phyloP scores from a whole-genome alignment of 1,284 basidiomycete species.

The Trametes versicolor region DNA sequence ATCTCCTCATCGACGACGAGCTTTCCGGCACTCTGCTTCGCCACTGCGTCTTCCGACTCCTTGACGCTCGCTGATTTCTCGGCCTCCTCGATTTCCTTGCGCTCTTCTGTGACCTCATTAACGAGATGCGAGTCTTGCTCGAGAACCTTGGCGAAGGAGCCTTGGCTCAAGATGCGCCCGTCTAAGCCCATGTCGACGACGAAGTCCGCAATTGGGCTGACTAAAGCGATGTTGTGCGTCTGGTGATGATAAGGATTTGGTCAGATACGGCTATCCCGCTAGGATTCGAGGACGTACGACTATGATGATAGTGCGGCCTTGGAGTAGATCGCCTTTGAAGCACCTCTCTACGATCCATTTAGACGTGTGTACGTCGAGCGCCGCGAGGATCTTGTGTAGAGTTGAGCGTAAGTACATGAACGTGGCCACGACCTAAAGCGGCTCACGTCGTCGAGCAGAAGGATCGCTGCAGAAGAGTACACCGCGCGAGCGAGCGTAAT shows the following conservation, averaged over 20 bases:
- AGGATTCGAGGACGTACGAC: slow-evolving; percentile 58
- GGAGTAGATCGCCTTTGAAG: slow-evolving; percentile 73
- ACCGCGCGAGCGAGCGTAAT: slow-evolving; percentile 80
- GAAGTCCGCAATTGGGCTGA: slow-evolving; percentile 68
- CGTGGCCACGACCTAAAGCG: background rate
- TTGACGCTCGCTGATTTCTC: slow-evolving; percentile 51
- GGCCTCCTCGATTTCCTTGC: slow-evolving; percentile 51
- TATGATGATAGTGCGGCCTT: slow-evolving; percentile 75
- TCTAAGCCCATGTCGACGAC: slow-evolving; percentile 66
- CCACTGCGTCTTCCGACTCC: slow-evolving; percentile 39
- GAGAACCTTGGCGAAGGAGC: slow-evolving; percentile 56
- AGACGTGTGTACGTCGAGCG: slow-evolving; percentile 72
- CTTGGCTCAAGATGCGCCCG: slow-evolving; percentile 60
- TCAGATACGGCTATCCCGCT: too few species aligned
- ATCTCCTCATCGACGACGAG: slow-evolving; percentile 70
- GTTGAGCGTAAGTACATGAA: background rate
- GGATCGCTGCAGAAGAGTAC: slow-evolving; percentile 67
- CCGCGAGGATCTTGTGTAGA: slow-evolving; percentile 53
- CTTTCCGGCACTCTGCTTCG: slow-evolving; percentile 51
- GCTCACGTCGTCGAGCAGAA: slow-evolving; percentile 72
- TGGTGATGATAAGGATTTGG: slow-evolving; percentile 32
- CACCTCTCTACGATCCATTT: slow-evolving; percentile 83
- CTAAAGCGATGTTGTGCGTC: slow-evolving; percentile 80
- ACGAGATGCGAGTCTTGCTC: slow-evolving; percentile 51
- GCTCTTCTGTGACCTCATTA: slow-evolving; percentile 51